A percentile compares a stretch with the other conserved stretches of the same genome.
Evolutionary conservation across 495 filamentous ascomycete genomes (phyloP).

Genomic region (Penicillium diatomitis): DNA sequence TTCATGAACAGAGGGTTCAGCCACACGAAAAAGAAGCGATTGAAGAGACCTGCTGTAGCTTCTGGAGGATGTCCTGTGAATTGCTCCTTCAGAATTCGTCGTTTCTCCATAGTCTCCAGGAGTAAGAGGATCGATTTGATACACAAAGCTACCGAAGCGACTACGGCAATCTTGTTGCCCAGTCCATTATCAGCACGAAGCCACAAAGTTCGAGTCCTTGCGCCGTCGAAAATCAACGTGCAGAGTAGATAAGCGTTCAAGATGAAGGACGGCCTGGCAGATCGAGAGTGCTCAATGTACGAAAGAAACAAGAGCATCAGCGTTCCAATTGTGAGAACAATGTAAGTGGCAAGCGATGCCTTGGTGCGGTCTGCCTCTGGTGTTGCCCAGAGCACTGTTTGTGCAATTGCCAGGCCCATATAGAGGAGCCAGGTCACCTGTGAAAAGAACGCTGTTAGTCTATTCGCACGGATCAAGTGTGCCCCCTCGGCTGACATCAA

Average conservation of each 20-base stretch:
- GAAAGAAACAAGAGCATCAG: conserved; percentile 40
- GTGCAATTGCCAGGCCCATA: conserved; percentile 33
- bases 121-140: conserved; percentile 43
- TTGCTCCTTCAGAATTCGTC: conserved; percentile 32
- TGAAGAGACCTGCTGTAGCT: conserved; percentile 47
- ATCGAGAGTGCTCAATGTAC: conserved; percentile 46
- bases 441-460: not conserved
- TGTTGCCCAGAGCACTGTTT: conserved; percentile 40
- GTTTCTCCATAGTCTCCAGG: conserved; percentile 49
- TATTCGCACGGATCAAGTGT: too few species aligned
- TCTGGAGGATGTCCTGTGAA: conserved; percentile 46
- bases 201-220: conserved; percentile 49
- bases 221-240: conserved; percentile 50
- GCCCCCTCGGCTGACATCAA: not conserved
- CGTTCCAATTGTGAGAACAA: conserved; percentile 31
- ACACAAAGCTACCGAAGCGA: conserved; percentile 40
- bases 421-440: conserved; percentile 35
- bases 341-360: conserved; percentile 40
- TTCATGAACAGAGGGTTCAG: conserved; percentile 44
- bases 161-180: conserved; percentile 27
- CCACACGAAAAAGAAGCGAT: conserved; percentile 48
- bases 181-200: conserved; percentile 28
- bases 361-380: conserved; percentile 22
- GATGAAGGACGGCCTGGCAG: conserved; percentile 49
- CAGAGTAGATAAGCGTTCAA: conserved; percentile 52